Evolutionary conservation across 1,139 yeast species (phyloP), one percentile per base, ranked within the genome.

Genomic region (Saccharomyces hybrid): DNA sequence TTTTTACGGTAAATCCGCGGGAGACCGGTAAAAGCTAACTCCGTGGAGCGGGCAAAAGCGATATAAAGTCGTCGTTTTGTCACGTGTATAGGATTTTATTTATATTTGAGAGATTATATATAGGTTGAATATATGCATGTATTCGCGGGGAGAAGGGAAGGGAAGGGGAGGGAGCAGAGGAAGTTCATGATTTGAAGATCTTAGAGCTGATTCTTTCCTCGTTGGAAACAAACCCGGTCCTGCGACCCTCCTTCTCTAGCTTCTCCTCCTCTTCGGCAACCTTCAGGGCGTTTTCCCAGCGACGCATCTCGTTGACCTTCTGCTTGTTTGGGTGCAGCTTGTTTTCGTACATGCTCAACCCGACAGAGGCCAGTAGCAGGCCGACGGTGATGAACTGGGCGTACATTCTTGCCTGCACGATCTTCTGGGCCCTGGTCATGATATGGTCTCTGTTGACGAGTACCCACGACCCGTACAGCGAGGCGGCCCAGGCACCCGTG

Each of bases 371-470:
- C 59, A 86, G 72, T 61, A 86, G 74, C 58, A 86, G 74, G 6
- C 79, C 76, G 56, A 85, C 85, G 1, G 91, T 83, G 57, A 88
- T 74, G 59, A 87, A 90, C 72, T 89, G 97, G 6, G 97, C 97
- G 69, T 88, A 88, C 84, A 89, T 89, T 80, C 97, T 85, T 30
- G 97, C 96, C 70, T 88, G 95, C 30, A 88, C 96, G 44, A 88
- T 82, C 72, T 89, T 90, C 73, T 90, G 97, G 4, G 96, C 75
- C 56, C 79, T 80, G 55, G 90, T 81, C 84, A 89, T 78, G 70
- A 83, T 77, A 62, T 83, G 85, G 71, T 89, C 96, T 63, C 79
- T 80, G 75, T 88, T 85, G 52, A 88, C 89, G 51, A 76, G 66
- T 56, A 76, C 81, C 89, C 95, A 88, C 2, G 96, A 85, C 1